Evolutionary conservation across 768 basidiomycete species (phyloP).

Genomic region (Pleurotus ostreatus): DNA sequence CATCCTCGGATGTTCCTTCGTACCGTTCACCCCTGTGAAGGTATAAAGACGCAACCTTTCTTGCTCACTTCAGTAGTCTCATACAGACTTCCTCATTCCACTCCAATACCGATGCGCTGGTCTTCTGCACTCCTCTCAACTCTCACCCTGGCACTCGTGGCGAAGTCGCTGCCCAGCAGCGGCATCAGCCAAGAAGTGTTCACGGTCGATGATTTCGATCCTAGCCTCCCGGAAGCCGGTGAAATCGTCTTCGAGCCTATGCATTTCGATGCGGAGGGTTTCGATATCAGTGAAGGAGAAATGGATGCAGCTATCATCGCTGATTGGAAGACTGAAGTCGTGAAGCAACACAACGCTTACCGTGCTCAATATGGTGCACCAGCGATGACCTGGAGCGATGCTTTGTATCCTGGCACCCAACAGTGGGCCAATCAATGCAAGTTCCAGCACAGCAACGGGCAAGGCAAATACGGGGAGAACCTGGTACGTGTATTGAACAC

Average conservation of each 20-base stretch:
- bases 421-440: slow-evolving; percentile 20
- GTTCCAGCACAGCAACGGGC: slow-evolving; percentile 19
- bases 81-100: not conserved
- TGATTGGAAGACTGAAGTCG: slow-evolving; percentile 13
- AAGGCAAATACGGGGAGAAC: slow-evolving; percentile 24
- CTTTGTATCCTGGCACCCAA: slow-evolving; percentile 16
- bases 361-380: slow-evolving; percentile 20
- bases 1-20: too few species aligned
- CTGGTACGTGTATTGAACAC: slow-evolving; percentile 13
- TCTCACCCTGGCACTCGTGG: not conserved
- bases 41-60: too few species aligned
- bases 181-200: not conserved
- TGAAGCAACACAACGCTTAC: slow-evolving; percentile 15
- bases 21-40: too few species aligned
- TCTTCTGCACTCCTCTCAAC: not conserved
- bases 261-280: too few species aligned
- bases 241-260: not conserved
- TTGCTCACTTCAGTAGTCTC: too few species aligned
- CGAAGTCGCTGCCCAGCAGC: not conserved
- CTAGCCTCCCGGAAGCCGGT: slow-evolving; percentile 7
- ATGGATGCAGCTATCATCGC: slow-evolving; percentile 10
- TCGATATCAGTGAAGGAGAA: not conserved
- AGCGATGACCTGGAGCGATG: slow-evolving; percentile 19
- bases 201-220: not conserved
- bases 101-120: not conserved